A percentile compares a stretch with the other conserved stretches of the same genome.
These are phyloP conservation scores for Begonia peltatifolia DNA, from an alignment of 306 rosid species.

Conservation along the genomic window DNA sequence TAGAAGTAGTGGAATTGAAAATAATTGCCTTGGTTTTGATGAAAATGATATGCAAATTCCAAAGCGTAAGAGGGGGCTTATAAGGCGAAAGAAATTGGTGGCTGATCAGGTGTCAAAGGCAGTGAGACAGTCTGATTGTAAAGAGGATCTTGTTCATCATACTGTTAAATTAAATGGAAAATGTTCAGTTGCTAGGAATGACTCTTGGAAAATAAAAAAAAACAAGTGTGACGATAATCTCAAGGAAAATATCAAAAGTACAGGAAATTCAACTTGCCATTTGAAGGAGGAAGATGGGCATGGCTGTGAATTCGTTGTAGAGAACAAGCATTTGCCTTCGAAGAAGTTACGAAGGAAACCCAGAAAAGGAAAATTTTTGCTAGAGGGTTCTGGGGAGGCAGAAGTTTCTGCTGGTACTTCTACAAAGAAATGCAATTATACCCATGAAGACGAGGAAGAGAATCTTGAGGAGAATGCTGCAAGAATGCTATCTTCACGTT, in stretches of 20 bases:
- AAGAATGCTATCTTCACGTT: conserved; percentile 92
- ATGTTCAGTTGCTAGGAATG: conserved; percentile 20
- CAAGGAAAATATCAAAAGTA: conserved; percentile 31
- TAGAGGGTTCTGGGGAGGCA: conserved; percentile 29
- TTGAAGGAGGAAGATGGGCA: conserved; percentile 30
- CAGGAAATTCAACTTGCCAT: conserved; percentile 25
- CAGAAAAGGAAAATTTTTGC: conserved; percentile 29
- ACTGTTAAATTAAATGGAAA: conserved; percentile 28
- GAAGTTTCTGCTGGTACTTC: conserved; percentile 28
- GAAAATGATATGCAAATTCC: conserved; percentile 49
- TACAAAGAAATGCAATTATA: conserved; percentile 27
- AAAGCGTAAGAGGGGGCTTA: conserved; percentile 67
- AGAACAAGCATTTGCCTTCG: conserved; percentile 19
- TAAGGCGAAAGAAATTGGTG: conserved; percentile 51
- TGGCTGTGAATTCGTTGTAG: conserved; percentile 1
- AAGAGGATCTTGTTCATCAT: conserved; percentile 27
- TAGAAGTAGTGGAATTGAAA: conserved; percentile 25
- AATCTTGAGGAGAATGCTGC: conserved; percentile 99
- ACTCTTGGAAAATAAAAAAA: conserved; percentile 19
- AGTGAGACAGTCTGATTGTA: conserved; percentile 24
- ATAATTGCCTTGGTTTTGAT: conserved; percentile 30
- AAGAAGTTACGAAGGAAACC: conserved; percentile 34
- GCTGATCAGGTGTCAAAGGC: conserved; percentile 21
- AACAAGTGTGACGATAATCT: conserved; percentile 21
- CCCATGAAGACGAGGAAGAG: conserved; percentile 63